These are phyloP conservation scores for Fusarium sp. DNA, from an alignment of 2,329 filamentous ascomycete genomes.

Conservation along the genomic window DNA sequence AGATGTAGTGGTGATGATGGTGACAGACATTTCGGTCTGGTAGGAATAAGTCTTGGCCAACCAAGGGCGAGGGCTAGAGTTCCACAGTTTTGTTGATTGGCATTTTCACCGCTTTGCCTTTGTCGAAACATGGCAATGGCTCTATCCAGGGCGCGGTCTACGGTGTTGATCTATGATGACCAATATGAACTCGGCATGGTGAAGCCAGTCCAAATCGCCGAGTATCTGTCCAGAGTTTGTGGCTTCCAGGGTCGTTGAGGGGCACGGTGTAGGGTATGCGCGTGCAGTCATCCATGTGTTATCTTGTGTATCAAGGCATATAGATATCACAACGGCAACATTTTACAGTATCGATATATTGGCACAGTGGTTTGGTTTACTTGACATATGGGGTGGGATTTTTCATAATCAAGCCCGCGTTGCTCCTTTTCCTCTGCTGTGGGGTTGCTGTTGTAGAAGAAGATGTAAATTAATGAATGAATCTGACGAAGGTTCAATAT, in stretches of 20 bases:
- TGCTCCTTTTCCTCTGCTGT: neutral
- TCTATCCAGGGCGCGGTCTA: neutral
- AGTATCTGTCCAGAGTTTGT: neutral
- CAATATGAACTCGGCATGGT: neutral
- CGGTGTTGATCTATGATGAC: neutral
- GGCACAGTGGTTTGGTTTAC: neutral
- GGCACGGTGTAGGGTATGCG: neutral
- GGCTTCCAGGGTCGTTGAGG: neutral
- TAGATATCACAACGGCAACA: neutral
- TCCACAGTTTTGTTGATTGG: constrained; percentile 22
- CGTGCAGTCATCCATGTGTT: neutral
- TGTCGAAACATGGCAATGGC: neutral
- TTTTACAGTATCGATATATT: neutral
- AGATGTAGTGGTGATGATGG: neutral
- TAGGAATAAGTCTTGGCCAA: constrained; percentile 9
- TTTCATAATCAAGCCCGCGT: neutral
- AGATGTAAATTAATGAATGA: neutral
- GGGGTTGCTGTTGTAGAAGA: too few relatives aligned
- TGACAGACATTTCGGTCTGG: neutral
- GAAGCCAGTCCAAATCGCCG: neutral
- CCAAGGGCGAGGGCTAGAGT: constrained; percentile 7
- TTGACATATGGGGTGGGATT: neutral
- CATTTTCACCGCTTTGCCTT: neutral
- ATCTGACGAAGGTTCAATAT: neutral
- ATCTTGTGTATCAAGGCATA: neutral